A percentile compares a stretch with the other conserved stretches of the same genome.
phyloP scores from a whole-genome alignment of 768 basidiomycete genomes.

The Tylopilus rubrobrunneus region DNA sequence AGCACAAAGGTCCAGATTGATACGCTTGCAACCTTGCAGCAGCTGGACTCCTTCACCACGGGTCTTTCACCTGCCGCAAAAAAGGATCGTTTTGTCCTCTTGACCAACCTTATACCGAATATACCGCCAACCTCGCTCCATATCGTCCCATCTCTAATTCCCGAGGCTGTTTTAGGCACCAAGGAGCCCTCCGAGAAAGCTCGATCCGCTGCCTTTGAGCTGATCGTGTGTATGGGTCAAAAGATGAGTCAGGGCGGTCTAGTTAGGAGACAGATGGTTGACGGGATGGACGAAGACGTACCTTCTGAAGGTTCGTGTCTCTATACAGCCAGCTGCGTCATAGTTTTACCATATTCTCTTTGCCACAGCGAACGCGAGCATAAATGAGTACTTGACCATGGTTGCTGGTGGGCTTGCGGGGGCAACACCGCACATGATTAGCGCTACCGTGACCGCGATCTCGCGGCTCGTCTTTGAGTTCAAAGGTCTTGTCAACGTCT shows the following conservation, averaged over 20 bases:
- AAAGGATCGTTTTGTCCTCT: constrained; percentile 84
- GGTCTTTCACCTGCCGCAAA: constrained; percentile 81
- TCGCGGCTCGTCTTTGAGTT: constrained; percentile 95
- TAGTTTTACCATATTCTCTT: constrained; percentile 4
- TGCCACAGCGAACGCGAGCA: constrained; percentile 57
- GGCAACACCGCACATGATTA: constrained; percentile 96
- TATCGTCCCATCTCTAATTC: constrained; percentile 82
- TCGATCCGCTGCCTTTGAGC: constrained; percentile 82
- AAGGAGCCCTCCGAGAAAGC: constrained; percentile 97
- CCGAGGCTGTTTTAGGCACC: constrained; percentile 91
- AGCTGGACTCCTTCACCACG: constrained; percentile 60
- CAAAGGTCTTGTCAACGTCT: constrained; percentile 52
- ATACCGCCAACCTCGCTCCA: constrained; percentile 74
- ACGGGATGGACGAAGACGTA: constrained; percentile 78
- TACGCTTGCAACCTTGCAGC: constrained; percentile 56
- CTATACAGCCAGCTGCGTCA: background rate
- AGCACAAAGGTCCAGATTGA: constrained; percentile 52
- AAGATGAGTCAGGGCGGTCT: constrained; percentile 89
- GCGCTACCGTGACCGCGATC: constrained; percentile 91
- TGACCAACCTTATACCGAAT: constrained; percentile 61
- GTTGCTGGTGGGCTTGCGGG: constrained; percentile 92
- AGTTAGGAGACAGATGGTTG: constrained; percentile 70
- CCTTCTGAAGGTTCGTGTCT: constrained; percentile 37
- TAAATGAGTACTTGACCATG: constrained; percentile 97
- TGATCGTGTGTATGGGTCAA: constrained; percentile 85